Conservation (phyloP, 1,284 basidiomycete genomes). For the Sporisorium iseilematis-ciliati region DNA sequence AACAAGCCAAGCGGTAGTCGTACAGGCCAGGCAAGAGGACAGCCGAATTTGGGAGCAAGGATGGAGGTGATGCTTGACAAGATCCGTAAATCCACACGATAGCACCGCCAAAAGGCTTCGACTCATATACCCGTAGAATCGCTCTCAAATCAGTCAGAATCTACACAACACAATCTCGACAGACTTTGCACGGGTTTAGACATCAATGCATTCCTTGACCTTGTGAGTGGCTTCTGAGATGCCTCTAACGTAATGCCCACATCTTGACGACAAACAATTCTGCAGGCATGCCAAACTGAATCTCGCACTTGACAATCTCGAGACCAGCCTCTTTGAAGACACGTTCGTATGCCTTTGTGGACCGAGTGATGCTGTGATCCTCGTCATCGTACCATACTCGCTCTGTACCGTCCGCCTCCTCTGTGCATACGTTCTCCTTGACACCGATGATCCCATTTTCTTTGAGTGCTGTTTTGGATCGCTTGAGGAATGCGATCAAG, state of each 20-base stretch:
- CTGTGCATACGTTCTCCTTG: conserved; percentile 68
- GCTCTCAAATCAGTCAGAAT: not conserved
- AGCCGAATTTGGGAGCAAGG: conserved; percentile 65
- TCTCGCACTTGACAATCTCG: conserved; percentile 58
- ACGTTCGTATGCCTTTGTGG: conserved; percentile 64
- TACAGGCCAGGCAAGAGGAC: conserved; percentile 58
- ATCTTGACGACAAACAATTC: conserved; percentile 68
- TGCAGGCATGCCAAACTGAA: conserved; percentile 64
- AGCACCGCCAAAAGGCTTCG: not conserved
- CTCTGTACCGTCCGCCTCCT: conserved; percentile 63
- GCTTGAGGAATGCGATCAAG: conserved; percentile 60
- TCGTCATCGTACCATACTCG: conserved; percentile 67
- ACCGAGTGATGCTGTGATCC: conserved; percentile 67
- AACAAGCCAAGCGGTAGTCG: conserved; percentile 60
- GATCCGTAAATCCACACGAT: conserved; percentile 48
- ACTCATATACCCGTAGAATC: conserved; percentile 23
- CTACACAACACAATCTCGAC: too few species aligned
- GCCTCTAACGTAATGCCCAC: conserved; percentile 49
- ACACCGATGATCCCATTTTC: conserved; percentile 63
- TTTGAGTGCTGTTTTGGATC: conserved; percentile 57
- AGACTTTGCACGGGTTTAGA: too few species aligned
- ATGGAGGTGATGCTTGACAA: conserved; percentile 68
- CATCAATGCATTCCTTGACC: too few species aligned
- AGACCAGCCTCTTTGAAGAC: conserved; percentile 65
- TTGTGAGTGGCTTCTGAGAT: too few species aligned